Conservation (phyloP, 176 grass and related monocot species). For the Typha latifolia region DNA sequence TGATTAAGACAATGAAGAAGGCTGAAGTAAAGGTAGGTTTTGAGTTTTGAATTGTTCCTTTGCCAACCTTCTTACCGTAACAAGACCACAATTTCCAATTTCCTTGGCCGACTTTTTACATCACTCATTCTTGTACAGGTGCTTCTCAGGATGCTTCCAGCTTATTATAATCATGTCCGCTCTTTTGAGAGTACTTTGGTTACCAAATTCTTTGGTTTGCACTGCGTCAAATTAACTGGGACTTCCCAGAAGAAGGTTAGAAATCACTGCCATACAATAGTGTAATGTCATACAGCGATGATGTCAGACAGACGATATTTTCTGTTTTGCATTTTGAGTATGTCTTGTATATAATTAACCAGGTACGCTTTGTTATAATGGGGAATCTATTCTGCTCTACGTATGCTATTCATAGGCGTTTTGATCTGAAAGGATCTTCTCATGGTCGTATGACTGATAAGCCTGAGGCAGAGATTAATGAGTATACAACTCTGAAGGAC, state of each 20-base stretch:
- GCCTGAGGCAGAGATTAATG: conserved; percentile 65
- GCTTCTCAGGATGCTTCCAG: conserved; percentile 83
- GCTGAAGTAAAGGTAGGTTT: conserved; percentile 66
- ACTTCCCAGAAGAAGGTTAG: conserved; percentile 73
- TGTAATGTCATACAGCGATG: not conserved
- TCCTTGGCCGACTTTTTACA: not conserved
- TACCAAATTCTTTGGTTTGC: conserved; percentile 83
- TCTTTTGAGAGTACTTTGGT: conserved; percentile 69
- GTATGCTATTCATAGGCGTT: conserved; percentile 74
- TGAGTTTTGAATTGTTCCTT: conserved; percentile 8
- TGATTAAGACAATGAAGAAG: conserved; percentile 99
- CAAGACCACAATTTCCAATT: not conserved
- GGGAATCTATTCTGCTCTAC: conserved; percentile 87
- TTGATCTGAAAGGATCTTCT: conserved; percentile 91
- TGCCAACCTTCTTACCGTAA: not conserved
- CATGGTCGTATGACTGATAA: conserved; percentile 73
- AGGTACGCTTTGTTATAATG: conserved; percentile 98
- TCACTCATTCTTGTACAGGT: conserved; percentile 33
- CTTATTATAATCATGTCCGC: conserved; percentile 81
- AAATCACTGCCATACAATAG: conserved; percentile 20
- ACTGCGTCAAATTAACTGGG: conserved; percentile 78
- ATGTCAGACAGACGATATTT: conserved; percentile 4
- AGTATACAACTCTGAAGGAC: conserved; percentile 89
- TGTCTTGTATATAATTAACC: conserved; percentile 15
- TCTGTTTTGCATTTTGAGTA: not conserved